Conservation (phyloP, 768 basidiomycete genomes). For the Trametes coccinea region DNA sequence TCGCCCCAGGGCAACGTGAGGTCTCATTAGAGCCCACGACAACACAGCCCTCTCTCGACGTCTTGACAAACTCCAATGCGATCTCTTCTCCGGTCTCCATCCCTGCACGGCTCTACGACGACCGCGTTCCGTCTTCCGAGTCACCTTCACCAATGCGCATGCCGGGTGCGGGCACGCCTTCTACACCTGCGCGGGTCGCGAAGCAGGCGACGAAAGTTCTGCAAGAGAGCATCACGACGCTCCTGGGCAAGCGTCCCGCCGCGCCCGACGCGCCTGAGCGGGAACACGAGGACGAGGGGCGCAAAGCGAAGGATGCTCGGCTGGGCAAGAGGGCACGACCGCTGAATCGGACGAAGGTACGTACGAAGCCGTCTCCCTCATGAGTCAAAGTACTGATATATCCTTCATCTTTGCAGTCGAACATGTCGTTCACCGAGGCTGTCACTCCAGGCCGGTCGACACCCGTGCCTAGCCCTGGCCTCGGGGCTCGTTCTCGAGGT, state of each 20-base stretch:
- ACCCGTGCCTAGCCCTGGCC: neutral
- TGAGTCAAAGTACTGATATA: neutral
- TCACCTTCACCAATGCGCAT: slow-evolving; percentile 43
- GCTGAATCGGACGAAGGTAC: slow-evolving; percentile 39
- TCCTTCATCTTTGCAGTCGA: neutral
- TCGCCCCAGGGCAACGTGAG: neutral
- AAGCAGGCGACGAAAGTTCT: slow-evolving; percentile 54
- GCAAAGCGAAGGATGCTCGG: slow-evolving; percentile 20
- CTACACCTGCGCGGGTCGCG: slow-evolving; percentile 22
- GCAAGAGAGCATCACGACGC: slow-evolving; percentile 65
- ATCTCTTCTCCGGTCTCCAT: slow-evolving; percentile 17
- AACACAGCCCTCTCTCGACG: neutral
- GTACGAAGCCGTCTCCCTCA: neutral
- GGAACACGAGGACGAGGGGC: slow-evolving; percentile 10
- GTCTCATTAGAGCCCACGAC: neutral
- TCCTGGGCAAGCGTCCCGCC: slow-evolving; percentile 65
- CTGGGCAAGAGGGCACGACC: slow-evolving; percentile 41
- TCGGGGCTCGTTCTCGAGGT: neutral
- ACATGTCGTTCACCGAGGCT: slow-evolving; percentile 2
- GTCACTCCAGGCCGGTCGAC: neutral
- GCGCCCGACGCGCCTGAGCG: slow-evolving; percentile 30
- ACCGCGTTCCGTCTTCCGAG: slow-evolving; percentile 59
- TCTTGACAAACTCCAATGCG: neutral
- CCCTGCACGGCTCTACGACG: slow-evolving; percentile 4
- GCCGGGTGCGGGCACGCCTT: slow-evolving; percentile 31